Evolutionary conservation across 2,329 filamentous ascomycete species (phyloP).

Genomic region (Tolypocladium cylindrosporum): DNA sequence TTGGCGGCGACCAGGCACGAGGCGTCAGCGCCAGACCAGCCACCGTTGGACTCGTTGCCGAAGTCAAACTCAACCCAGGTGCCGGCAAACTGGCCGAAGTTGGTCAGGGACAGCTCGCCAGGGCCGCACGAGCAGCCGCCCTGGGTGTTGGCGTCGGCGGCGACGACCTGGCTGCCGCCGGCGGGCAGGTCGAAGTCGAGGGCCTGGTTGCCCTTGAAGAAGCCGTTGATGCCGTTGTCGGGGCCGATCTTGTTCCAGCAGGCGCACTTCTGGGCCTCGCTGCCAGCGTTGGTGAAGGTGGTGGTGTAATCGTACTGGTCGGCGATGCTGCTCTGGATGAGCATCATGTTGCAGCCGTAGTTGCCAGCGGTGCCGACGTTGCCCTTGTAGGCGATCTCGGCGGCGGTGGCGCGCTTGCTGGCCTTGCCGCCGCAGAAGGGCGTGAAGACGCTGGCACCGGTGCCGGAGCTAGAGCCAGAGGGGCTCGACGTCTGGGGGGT

Average conservation of each 20-base stretch:
- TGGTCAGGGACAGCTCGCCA: slow-evolving; percentile 22
- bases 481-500: background rate
- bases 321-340: slow-evolving; percentile 24
- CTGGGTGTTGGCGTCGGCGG: slow-evolving; percentile 36
- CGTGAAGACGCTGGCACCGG: slow-evolving; percentile 7
- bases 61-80: slow-evolving; percentile 43
- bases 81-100: slow-evolving; percentile 28
- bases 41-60: slow-evolving; percentile 31
- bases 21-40: slow-evolving; percentile 40
- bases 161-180: slow-evolving; percentile 28
- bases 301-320: slow-evolving; percentile 33
- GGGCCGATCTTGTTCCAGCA: slow-evolving; percentile 45
- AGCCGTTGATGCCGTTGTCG: slow-evolving; percentile 33
- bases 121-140: slow-evolving; percentile 34
- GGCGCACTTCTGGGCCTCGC: slow-evolving; percentile 24
- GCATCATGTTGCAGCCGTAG: slow-evolving; percentile 45
- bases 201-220: slow-evolving; percentile 32
- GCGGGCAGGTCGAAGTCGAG: slow-evolving; percentile 30
- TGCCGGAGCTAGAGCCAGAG: slow-evolving; percentile 8
- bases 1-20: slow-evolving; percentile 35
- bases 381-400: slow-evolving; percentile 35
- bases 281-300: slow-evolving; percentile 28
- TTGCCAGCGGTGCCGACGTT: slow-evolving; percentile 30
- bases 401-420: slow-evolving; percentile 35
- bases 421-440: slow-evolving; percentile 25